Base-by-base conservation (phyloP, 2,329 filamentous ascomycete genomes). In the Penicillium rolfsii region DNA sequence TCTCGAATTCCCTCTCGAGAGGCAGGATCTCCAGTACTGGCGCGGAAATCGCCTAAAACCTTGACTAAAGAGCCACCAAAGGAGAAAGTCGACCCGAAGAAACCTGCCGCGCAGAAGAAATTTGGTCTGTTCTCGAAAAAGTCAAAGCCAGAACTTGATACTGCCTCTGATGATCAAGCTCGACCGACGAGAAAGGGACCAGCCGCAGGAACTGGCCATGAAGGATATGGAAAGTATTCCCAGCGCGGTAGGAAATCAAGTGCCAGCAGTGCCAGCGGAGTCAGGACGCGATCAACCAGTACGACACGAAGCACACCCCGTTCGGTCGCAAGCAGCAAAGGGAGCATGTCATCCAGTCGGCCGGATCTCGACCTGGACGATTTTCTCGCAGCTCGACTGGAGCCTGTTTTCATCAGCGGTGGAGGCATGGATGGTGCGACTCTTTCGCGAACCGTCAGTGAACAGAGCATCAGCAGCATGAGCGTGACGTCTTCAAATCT, bases 141-240 rank as follows among this genome's bases (percentile, higher is more conserved):
- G 58, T 87, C 87, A 14, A 96, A 91, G 74, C 82, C 85, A 0
- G 81, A 85, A 0, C 73, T 84, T 4, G 82, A 86, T 45, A 73
- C 76, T n/a, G 62, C 77, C 11, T 75, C 75, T 22, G 61, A 74
- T 0, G 84, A 87, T n/a, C 87, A 84, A 71, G 82, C 83, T 40
- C 87, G 84, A 64, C 72, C 80, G 7, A 62, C 80, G 26, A 85
- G 90, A 30, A 94, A 92, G 75, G 93, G 94, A 0, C 94, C 94
- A 24, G 87, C 85, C 16, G 94, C 94, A 43, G 94, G 94, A n/a
- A 98, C 94, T 40, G 94, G 94, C 0, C 93, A 98, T 70, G 94
- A 98, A 78, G 80, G 79, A 30, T 84, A 84, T 65, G 80, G 80
- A 12, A 82, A 75, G 65, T 81, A 82, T 68, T 73, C 74, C 4